Evolutionary conservation across 1,284 basidiomycete species (phyloP), one percentile per base, ranked within the genome.

Genomic region (Vanrija humicola): DNA sequence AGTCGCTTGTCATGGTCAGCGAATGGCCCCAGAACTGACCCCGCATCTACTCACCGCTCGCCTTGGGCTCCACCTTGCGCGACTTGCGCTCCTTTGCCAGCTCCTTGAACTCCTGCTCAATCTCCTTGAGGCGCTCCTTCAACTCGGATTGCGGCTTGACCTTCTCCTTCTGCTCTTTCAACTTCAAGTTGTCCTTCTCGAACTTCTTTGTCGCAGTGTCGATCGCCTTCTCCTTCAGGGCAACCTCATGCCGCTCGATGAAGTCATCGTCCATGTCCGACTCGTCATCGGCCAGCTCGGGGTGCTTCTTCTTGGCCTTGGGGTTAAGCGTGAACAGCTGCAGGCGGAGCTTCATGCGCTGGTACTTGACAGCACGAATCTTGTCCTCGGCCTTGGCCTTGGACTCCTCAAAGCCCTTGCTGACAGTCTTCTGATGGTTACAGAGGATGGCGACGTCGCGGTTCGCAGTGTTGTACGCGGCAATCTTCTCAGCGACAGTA

Each of bases 381-480:
- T 89, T 93, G 71, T 95, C 86, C 18, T 81, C 82, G 82, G 94
- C 87, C 77, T 90, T 96, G 64, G 87, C 87, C 87, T 96, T 94
- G 6, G 88, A 89, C 62, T 88, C 86, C 38, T 88, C 89, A 66
- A 95, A 92, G 15, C 85, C 88, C 79, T 96, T 97, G 51, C 89
- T 88, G 5, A 88, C 90, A 55, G 84, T 85, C 77, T 91, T 84
- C 78, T 96, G 93, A 89, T 98, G 93, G 82, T 98, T 98, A 82
- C 93, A 98, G 46, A 98, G 80, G 61, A 96, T 90, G 59, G 93
- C 93, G 10, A 97, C 94, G 80, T 88, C 83, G 51, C 94, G 87
- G 77, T 98, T 97, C 12, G 94, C 93, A 49, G 89, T 87, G 70
- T 96, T 96, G 79, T 96, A 98, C 15, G 90, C 89, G 49, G 93